These are phyloP conservation scores for Aspergillus arachidicola DNA, from an alignment of 2,329 filamentous ascomycete species.

Conservation along the genomic window DNA sequence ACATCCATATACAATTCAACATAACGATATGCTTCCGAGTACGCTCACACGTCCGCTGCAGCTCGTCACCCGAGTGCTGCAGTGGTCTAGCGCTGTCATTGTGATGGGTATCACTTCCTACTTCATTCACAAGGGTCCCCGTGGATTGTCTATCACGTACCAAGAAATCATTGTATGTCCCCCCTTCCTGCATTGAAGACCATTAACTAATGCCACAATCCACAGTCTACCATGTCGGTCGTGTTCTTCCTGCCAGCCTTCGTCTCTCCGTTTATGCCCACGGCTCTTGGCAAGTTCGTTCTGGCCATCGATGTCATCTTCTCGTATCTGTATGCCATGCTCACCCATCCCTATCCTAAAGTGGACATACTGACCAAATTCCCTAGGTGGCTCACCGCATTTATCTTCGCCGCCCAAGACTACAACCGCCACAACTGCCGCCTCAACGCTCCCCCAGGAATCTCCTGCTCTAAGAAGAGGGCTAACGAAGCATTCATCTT, in stretches of 20 bases:
- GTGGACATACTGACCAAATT: constrained; percentile 5
- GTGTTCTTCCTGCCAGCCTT: constrained; percentile 48
- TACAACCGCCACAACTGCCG: constrained; percentile 40
- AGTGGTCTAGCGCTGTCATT: constrained; percentile 44
- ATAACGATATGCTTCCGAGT: constrained; percentile 26
- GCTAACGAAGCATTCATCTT: constrained; percentile 50
- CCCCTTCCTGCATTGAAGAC: too few relatives aligned
- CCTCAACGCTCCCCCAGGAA: constrained; percentile 33
- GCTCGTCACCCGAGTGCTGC: constrained; percentile 33
- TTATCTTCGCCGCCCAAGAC: constrained; percentile 52
- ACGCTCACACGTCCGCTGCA: constrained; percentile 34
- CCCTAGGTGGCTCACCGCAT: constrained; percentile 49
- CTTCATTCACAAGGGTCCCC: constrained; percentile 38
- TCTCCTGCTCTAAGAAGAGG: constrained; percentile 41
- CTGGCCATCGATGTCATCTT: constrained; percentile 48
- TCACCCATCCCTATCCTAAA: background rate
- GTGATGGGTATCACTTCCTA: constrained; percentile 46
- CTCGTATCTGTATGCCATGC: constrained; percentile 45
- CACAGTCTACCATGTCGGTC: constrained; percentile 37
- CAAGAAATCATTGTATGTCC: constrained; percentile 43
- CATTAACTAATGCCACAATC: constrained; percentile 8
- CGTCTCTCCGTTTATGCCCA: constrained; percentile 43
- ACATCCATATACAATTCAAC: background rate
- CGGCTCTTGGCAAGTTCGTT: constrained; percentile 39
- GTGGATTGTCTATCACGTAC: constrained; percentile 40